phyloP scores from a whole-genome alignment of 371 early-diverging fungal genomes.

The Rhizomucor miehei region DNA sequence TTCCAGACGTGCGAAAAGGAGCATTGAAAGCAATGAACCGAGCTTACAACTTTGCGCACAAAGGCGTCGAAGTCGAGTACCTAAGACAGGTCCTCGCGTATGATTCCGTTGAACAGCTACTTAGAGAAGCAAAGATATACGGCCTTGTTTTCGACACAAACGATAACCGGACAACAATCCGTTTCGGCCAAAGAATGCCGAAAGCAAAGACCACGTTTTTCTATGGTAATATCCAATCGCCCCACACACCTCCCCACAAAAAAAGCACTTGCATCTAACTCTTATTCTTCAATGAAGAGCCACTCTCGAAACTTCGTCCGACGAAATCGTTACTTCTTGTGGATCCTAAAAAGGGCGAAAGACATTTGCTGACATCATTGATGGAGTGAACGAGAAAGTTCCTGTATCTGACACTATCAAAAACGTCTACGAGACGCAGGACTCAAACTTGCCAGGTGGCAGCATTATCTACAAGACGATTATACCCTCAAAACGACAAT shows the following conservation, averaged over 20 bases:
- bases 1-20: constrained; percentile 69
- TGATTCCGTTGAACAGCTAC: constrained; percentile 27
- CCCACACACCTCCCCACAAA: too few species aligned
- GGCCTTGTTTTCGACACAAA: constrained; percentile 29
- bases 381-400: constrained; percentile 8
- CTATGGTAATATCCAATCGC: constrained; percentile 26
- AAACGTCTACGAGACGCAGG: constrained; percentile 3
- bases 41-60: constrained; percentile 48
- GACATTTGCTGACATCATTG: constrained; percentile 24
- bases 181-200: constrained; percentile 30
- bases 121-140: constrained; percentile 29
- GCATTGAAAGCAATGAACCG: constrained; percentile 76
- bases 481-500: not conserved
- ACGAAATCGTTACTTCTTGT: constrained; percentile 24
- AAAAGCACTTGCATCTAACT: too few species aligned
- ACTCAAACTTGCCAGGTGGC: not conserved
- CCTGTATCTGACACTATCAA: not conserved
- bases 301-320: constrained; percentile 32
- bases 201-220: constrained; percentile 21
- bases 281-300: constrained; percentile 17
- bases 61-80: constrained; percentile 34
- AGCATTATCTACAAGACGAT: not conserved
- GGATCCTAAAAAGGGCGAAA: constrained; percentile 34
- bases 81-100: constrained; percentile 28
- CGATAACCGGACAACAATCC: constrained; percentile 14